Base-by-base conservation (phyloP, 1,284 basidiomycete genomes). In the Flammula alnicola region DNA sequence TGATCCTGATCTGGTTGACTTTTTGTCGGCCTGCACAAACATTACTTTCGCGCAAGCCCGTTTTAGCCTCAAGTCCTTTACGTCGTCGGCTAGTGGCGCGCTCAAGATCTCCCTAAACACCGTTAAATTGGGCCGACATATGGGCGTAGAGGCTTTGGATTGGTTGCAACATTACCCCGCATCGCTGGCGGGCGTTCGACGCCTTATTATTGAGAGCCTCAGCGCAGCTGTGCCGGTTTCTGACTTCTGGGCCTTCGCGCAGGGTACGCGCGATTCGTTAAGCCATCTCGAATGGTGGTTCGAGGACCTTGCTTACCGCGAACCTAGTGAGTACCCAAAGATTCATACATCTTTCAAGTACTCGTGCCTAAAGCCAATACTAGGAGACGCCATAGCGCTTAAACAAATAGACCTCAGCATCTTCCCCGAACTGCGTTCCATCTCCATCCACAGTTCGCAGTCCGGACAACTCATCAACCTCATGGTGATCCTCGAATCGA, bases 231-330 rank as follows among this genome's bases (percentile, higher is more conserved):
- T 35, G n/a, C 22, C 39, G n/a, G 30, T 49, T 8, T 27, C 39
- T 19, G 39, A 49, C 25, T 35, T 36, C 12, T 49, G 47, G 47
- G 25, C 39, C 12, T 41, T 49, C 32, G 47, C 47, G 7, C 47
- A 42, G 17, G 47, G 39, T 10, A 36, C 47, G 16, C 47, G 47
- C 32, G 30, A 41, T 11, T 29, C 47, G 23, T 22, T 49, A 32
- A 39, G 42, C 9, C 39, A 49, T 20, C 40, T 49, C 9, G 47
- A 49, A 32, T 49, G 47, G 47, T 49, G 39, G 47, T 23, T 49
- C 3, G 47, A 49, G 31, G 47, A 49, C 22, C 32, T 49, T 8
- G 47, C 31, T 16, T 49, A 40, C 32, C 47, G 47, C 14, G 40
- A 41, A 26, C 32, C 32, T 19, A 26, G 47, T 49, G 40, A 49